Evolutionary conservation across 140 eudicot genomes (phyloP).

Genomic region (Erigeron philadelphicus): DNA sequence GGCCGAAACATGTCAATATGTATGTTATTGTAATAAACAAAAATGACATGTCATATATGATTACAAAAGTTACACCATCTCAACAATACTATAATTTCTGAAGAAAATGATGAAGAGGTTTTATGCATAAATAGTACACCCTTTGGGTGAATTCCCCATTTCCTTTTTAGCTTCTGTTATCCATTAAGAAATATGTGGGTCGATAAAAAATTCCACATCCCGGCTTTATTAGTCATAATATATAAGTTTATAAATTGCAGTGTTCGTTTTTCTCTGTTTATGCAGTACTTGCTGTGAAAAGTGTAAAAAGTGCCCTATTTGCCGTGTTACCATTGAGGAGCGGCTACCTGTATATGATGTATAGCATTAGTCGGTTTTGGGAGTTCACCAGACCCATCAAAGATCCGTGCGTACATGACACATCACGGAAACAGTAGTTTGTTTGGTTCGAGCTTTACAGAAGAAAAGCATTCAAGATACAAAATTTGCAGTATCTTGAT

Average conservation of each 20-base stretch:
- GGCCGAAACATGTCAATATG: neutral
- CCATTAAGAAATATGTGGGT: no score
- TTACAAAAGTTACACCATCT: no score
- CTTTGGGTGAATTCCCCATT: neutral
- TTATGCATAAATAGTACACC: neutral
- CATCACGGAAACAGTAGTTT: constrained; percentile 14
- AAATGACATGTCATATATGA: neutral
- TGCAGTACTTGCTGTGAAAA: constrained; percentile 77
- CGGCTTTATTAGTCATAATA: no score
- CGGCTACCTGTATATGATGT: constrained; percentile 88
- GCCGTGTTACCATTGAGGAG: constrained; percentile 71
- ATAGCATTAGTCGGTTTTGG: constrained; percentile 32
- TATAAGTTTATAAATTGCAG: neutral
- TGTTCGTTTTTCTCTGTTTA: constrained; percentile 2
- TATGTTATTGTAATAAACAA: neutral
- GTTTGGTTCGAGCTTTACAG: constrained; percentile 24
- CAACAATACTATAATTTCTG: no score
- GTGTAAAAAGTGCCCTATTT: constrained; percentile 89
- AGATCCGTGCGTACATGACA: constrained; percentile 25
- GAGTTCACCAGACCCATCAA: constrained; percentile 17
- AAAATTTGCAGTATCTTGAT: constrained; percentile 26
- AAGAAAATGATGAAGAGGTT: no score
- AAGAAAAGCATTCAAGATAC: constrained; percentile 20
- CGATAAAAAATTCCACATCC: no score
- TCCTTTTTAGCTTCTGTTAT: neutral